Base-by-base conservation (phyloP, 1,284 basidiomycete genomes). In the Papiliotrema nemorosa region DNA sequence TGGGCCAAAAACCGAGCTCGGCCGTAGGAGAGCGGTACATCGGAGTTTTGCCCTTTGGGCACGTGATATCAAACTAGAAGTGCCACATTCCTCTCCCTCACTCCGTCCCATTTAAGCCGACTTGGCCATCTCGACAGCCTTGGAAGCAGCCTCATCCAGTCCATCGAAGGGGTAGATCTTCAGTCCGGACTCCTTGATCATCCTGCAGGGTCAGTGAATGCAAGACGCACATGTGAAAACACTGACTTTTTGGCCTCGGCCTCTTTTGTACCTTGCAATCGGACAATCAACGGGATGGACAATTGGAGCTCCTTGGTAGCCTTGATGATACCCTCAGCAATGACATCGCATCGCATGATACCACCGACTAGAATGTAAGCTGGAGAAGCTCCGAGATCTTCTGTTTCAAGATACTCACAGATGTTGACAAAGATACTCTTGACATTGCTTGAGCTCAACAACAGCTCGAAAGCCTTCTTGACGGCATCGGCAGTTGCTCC, bases 391-490 rank as follows among this genome's bases (percentile, higher is more conserved):
- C 38, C 26, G 47, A 13, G 3, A 33, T n/a, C 6, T 9, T 18
- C 7, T n/a, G n/a, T n/a, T n/a, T n/a, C n/a, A n/a, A n/a, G n/a
- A 3, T 7, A 64, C 66, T 53, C 44, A 71, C 68, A 93, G 74
- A 94, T 92, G 80, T 99, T 99, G 77, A 99, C 96, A 77, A 98
- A 97, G 71, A 99, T 98, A 53, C 89, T 90, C 81, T 93, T 93
- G 64, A 98, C 94, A 69, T 90, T 87, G 58, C 86, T 84, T 66
- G 97, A 91, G 53, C 84, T 78, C 38, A 97, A 80, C 36, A 98
- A 81, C 59, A 99, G 88, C 77, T 97, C 92, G 67, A 99, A 99
- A 3, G 96, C 96, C 77, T 94, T 97, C 82, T 98, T 99, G 64
- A 99, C 96, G 10, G 94, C 96, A 66, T 96, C 90, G 31, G 96